A percentile compares a stretch with the other conserved stretches of the same genome.
phyloP scores from a whole-genome alignment of 2,329 filamentous ascomycete species.

The Pestalotiopsis sp. region DNA sequence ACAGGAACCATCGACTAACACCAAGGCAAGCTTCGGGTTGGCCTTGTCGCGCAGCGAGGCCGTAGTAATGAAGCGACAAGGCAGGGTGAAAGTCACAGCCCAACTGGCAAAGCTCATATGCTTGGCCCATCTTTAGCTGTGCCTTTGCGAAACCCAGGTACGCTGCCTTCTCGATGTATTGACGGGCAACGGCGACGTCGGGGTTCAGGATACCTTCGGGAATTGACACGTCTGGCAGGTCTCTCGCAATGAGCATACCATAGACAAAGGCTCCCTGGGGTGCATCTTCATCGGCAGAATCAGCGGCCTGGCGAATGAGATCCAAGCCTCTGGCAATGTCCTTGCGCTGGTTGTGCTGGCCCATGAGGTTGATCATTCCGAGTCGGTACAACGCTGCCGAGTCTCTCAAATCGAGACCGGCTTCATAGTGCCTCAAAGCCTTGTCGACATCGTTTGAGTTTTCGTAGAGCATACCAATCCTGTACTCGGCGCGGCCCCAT shows the following conservation, averaged over 20 bases:
- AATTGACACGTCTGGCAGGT: slow-evolving; percentile 86
- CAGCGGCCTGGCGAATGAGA: slow-evolving; percentile 80
- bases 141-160: slow-evolving; percentile 96
- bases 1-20: slow-evolving; percentile 98
- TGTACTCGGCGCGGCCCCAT: slow-evolving; percentile 88
- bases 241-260: slow-evolving; percentile 89
- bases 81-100: slow-evolving; percentile 94
- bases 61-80: slow-evolving; percentile 93
- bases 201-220: slow-evolving; percentile 71
- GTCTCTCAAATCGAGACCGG: slow-evolving; percentile 77
- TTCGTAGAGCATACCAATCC: slow-evolving; percentile 98
- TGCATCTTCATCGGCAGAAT: slow-evolving; percentile 91
- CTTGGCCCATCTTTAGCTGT: slow-evolving; percentile 95
- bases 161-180: slow-evolving; percentile 95
- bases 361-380: slow-evolving; percentile 96
- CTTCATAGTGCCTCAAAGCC: slow-evolving; percentile 87
- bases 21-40: slow-evolving; percentile 93
- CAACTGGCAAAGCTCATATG: slow-evolving; percentile 91
- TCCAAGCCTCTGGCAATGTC: slow-evolving; percentile 79
- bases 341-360: slow-evolving; percentile 87
- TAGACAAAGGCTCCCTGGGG: slow-evolving; percentile 95
- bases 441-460: slow-evolving; percentile 91
- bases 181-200: slow-evolving; percentile 73
- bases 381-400: slow-evolving; percentile 85
- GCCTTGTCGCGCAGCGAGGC: slow-evolving; percentile 86